These are phyloP conservation scores for Coprinellus micaceus DNA, from an alignment of 768 basidiomycete genomes.

Conservation along the genomic window DNA sequence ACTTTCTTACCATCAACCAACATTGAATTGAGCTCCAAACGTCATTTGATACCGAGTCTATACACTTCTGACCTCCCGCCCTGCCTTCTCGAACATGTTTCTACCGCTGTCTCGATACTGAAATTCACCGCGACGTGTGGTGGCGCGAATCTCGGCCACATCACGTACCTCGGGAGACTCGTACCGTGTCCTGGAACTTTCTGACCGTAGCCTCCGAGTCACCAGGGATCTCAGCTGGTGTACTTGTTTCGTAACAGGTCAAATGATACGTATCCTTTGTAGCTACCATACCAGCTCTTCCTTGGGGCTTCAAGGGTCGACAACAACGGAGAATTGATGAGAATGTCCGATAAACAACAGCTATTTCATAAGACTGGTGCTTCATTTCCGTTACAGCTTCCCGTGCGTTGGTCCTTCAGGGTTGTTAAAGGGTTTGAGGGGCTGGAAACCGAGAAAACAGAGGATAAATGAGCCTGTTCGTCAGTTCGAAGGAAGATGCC, in stretches of 20 bases:
- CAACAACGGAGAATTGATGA: conserved; percentile 2
- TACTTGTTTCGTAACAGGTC: background rate
- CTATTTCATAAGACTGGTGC: background rate
- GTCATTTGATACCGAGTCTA: conserved; percentile 5
- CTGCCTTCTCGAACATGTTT: background rate
- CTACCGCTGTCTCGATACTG: background rate
- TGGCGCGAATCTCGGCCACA: background rate
- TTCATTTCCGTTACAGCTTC: too few relatives aligned
- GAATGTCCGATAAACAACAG: background rate
- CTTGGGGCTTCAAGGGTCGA: background rate
- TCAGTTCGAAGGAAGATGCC: too few relatives aligned
- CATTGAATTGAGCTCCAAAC: background rate
- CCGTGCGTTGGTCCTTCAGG: too few relatives aligned
- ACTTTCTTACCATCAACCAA: background rate
- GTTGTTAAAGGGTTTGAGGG: too few relatives aligned
- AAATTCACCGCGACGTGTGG: background rate
- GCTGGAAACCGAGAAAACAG: too few relatives aligned
- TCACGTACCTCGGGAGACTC: too few relatives aligned
- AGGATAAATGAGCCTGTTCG: too few relatives aligned
- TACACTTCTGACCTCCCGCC: conserved; percentile 1
- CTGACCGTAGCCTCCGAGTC: too few relatives aligned
- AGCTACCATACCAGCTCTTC: background rate
- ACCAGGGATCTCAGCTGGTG: too few relatives aligned
- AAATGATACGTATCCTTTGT: background rate
- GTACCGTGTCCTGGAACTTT: too few relatives aligned